These are phyloP conservation scores for Vitis hybrid DNA, from an alignment of 177 flowering plant species.

Conservation along the genomic window DNA sequence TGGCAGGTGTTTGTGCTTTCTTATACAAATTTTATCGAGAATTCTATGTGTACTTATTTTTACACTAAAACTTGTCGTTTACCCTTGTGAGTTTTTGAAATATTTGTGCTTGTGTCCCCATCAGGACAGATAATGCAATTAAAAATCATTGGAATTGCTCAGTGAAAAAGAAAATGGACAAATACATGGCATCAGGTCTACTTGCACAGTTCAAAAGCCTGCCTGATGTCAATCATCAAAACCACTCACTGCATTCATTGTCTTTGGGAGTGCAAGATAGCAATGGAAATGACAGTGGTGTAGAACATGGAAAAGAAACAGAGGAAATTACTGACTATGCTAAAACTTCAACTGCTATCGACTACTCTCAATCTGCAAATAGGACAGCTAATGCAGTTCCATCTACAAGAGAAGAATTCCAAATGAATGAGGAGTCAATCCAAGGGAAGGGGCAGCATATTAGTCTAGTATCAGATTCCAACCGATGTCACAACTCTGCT, in stretches of 20 bases:
- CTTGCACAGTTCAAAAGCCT: conserved; percentile 63
- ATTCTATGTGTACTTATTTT: too few relatives aligned
- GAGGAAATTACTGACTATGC: conserved; percentile 81
- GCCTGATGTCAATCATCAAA: conserved; percentile 42
- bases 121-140: conserved; percentile 99
- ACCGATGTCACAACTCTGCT: conserved; percentile 32
- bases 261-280: conserved; percentile 36
- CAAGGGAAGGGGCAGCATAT: conserved; percentile 31
- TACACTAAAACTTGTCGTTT: too few relatives aligned
- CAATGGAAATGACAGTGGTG: conserved; percentile 52
- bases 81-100: conserved; percentile 10
- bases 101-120: conserved; percentile 21
- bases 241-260: conserved; percentile 43
- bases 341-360: conserved; percentile 54
- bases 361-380: conserved; percentile 44
- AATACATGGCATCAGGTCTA: conserved; percentile 81
- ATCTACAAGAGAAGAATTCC: conserved; percentile 31
- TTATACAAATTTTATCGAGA: too few relatives aligned
- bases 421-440: conserved; percentile 31
- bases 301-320: conserved; percentile 38
- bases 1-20: too few relatives aligned
- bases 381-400: conserved; percentile 33
- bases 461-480: conserved; percentile 43
- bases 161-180: conserved; percentile 86
- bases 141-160: conserved; percentile 99